Conservation (phyloP, 495 filamentous ascomycete genomes). For the Acidiella bohemica region DNA sequence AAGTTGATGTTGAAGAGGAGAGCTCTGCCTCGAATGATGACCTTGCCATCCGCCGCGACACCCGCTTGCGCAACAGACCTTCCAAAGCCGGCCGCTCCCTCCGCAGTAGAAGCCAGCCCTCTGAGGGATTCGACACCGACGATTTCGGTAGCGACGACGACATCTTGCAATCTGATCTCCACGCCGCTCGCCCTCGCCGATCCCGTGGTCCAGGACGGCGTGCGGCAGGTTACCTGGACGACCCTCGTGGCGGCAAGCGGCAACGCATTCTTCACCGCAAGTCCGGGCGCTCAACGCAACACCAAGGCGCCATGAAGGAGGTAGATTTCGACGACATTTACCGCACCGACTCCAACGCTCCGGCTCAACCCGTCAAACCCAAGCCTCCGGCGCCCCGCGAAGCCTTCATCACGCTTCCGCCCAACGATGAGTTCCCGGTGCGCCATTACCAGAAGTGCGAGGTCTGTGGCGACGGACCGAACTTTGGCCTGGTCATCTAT, state of each 20-base stretch:
- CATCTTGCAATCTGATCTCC: constrained; percentile 13
- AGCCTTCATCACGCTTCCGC: constrained; percentile 42
- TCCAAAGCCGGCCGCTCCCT: neutral
- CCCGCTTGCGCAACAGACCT: constrained; percentile 1
- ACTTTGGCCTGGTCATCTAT: constrained; percentile 47
- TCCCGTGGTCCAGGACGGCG: neutral
- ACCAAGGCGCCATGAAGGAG: constrained; percentile 47
- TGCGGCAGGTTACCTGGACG: neutral
- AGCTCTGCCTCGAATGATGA: neutral
- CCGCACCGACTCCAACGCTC: constrained; percentile 28
- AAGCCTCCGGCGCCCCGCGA: constrained; percentile 55
- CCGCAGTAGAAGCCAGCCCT: constrained; percentile 1
- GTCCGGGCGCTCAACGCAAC: constrained; percentile 27
- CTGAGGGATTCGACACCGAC: constrained; percentile 1
- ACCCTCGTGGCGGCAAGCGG: constrained; percentile 8
- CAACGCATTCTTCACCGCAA: constrained; percentile 18
- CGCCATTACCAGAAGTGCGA: constrained; percentile 61
- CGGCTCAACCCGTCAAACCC: constrained; percentile 24
- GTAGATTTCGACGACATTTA: constrained; percentile 51
- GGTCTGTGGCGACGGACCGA: constrained; percentile 47
- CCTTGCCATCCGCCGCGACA: neutral
- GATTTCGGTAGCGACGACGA: constrained; percentile 2
- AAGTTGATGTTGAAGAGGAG: constrained; percentile 3
- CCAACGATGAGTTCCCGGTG: constrained; percentile 46
- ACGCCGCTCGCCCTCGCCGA: neutral